Evolutionary conservation across 129 eudicot genomes (phyloP).

Genomic region (Centella asiatica): DNA sequence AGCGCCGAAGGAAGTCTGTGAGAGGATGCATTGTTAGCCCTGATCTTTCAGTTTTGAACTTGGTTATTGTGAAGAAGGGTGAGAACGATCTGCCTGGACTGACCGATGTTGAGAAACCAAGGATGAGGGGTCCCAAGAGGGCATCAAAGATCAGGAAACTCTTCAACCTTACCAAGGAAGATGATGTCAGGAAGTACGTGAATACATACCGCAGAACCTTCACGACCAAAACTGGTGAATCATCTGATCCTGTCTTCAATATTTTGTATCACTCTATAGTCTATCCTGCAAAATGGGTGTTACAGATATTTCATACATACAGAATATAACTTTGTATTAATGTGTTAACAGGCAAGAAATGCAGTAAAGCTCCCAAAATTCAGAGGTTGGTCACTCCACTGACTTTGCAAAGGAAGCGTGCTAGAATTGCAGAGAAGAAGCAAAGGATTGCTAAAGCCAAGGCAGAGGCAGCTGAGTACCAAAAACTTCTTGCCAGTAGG

Average conservation of each 20-base stretch:
- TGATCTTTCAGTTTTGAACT: slow-evolving; percentile 52
- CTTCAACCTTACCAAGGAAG: slow-evolving; percentile 60
- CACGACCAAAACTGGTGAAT: slow-evolving; percentile 50
- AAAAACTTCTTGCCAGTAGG: slow-evolving; percentile 58
- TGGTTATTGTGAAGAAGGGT: slow-evolving; percentile 66
- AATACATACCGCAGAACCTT: slow-evolving; percentile 59
- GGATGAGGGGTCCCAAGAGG: slow-evolving; percentile 77
- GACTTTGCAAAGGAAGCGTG: slow-evolving; percentile 67
- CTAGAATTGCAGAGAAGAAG: slow-evolving; percentile 66
- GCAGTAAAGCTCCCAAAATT: slow-evolving; percentile 66
- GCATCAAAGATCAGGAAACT: slow-evolving; percentile 69
- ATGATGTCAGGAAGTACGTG: slow-evolving; percentile 68
- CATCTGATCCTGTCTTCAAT: neutral
- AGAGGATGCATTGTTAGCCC: slow-evolving; percentile 68
- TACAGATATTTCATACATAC: too few relatives aligned
- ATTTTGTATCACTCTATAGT: neutral
- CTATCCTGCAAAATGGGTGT: too few relatives aligned
- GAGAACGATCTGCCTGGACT: slow-evolving; percentile 67
- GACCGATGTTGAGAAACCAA: slow-evolving; percentile 63
- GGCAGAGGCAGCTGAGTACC: slow-evolving; percentile 64
- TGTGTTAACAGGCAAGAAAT: slow-evolving; percentile 40
- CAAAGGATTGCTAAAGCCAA: slow-evolving; percentile 64
- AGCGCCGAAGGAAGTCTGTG: slow-evolving; percentile 61
- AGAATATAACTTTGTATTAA: too few relatives aligned
- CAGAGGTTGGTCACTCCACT: slow-evolving; percentile 72